Conservation (phyloP, 2,329 filamentous ascomycete genomes). For the Aureobasidium sp. region DNA sequence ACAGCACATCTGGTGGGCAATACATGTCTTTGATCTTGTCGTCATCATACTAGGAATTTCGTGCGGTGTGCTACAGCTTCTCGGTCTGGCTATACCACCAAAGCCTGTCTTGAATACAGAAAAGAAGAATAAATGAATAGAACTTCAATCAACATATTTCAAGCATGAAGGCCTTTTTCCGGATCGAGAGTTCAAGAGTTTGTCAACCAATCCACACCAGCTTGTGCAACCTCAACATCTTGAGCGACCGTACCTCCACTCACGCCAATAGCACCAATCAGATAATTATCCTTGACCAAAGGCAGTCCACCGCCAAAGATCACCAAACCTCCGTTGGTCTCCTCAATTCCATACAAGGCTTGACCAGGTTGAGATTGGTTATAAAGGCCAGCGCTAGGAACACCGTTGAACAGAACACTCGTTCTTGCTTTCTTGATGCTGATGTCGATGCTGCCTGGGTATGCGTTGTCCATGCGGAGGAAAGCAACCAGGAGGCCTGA, state of each 20-base stretch:
- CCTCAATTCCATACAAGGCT: conserved; percentile 19
- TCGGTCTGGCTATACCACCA: neutral
- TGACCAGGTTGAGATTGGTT: conserved; percentile 7
- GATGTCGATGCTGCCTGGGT: conserved; percentile 25
- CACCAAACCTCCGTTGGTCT: conserved; percentile 25
- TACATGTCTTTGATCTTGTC: conserved; percentile 66
- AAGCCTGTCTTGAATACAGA: neutral
- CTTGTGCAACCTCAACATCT: conserved; percentile 21
- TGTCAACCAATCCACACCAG: conserved; percentile 13
- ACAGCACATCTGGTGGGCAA: conserved; percentile 91
- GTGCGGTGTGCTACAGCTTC: neutral
- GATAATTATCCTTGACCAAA: conserved; percentile 22
- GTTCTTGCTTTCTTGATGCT: conserved; percentile 27
- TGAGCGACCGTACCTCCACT: conserved; percentile 26
- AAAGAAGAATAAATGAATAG: neutral
- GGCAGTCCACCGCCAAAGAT: conserved; percentile 26
- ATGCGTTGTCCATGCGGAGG: conserved; percentile 27
- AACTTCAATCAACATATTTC: neutral
- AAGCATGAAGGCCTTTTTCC: neutral
- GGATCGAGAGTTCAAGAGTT: neutral
- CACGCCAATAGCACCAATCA: conserved; percentile 26
- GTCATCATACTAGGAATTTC: conserved; percentile 28
- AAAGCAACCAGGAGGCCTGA: conserved; percentile 26
- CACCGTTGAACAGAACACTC: conserved; percentile 25
- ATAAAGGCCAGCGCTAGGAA: conserved; percentile 22